Percentiles rank a stretch among this genome's conserved stretches.
These are phyloP conservation scores for Chrysophaeum taylorii DNA, from an alignment of 352 stramenopile genomes.

Conservation along the genomic window DNA sequence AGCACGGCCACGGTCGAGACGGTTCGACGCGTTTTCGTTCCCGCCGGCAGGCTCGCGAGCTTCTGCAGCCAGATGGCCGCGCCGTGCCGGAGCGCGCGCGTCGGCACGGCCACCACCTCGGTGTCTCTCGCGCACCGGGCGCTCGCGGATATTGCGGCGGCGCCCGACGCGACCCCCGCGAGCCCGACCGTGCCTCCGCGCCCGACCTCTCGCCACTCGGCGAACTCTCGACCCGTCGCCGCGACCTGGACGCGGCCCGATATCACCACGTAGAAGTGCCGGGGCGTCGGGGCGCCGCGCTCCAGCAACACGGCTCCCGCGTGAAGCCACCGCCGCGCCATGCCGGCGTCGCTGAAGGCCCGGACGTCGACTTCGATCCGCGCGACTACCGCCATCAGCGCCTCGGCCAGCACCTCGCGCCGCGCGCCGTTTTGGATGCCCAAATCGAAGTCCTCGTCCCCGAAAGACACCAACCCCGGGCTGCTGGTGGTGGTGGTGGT, in stretches of 20 bases:
- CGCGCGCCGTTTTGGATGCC: too few species aligned
- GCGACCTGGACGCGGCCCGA: neutral
- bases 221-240: neutral
- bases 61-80: neutral
- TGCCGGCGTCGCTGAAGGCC: neutral
- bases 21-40: too few species aligned
- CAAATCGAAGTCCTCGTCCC: too few species aligned
- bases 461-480: too few species aligned
- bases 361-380: neutral
- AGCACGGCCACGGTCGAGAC: neutral
- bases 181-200: conserved; percentile 4
- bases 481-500: too few species aligned
- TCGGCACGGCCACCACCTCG: conserved; percentile 9
- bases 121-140: neutral
- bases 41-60: neutral
- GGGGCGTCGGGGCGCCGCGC: neutral
- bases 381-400: neutral
- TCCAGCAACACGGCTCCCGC: neutral
- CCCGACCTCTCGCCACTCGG: neutral
- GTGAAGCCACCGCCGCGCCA: neutral
- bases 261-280: conserved; percentile 4
- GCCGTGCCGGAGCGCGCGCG: neutral
- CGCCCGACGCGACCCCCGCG: neutral
- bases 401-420: too few species aligned
- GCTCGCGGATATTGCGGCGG: too few species aligned